Evolutionary conservation across 2,329 filamentous ascomycete genomes (phyloP).

Genomic region (Scedosporium minutisporum): DNA sequence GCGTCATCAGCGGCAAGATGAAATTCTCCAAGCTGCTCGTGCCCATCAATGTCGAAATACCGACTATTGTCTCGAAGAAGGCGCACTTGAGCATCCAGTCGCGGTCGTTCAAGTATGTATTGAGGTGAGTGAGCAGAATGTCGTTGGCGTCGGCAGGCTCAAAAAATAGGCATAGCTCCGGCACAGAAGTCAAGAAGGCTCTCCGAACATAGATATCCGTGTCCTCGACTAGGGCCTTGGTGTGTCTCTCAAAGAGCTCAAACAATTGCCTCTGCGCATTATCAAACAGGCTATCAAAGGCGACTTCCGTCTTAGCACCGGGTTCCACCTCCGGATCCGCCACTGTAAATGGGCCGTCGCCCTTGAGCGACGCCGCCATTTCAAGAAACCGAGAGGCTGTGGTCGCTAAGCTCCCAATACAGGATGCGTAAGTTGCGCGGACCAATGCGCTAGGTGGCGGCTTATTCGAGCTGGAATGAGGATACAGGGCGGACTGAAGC

Average conservation of each 20-base stretch:
- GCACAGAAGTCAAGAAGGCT: constrained; percentile 84
- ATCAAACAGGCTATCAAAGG: constrained; percentile 79
- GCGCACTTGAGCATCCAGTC: constrained; percentile 96
- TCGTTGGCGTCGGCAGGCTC: constrained; percentile 87
- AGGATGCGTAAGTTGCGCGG: constrained; percentile 85
- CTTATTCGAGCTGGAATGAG: constrained; percentile 14
- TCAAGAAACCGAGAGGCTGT: constrained; percentile 81
- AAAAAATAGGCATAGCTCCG: constrained; percentile 90
- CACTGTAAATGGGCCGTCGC: constrained; percentile 70
- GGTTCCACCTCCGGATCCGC: constrained; percentile 73
- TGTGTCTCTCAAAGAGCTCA: constrained; percentile 76
- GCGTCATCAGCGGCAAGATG: constrained; percentile 89
- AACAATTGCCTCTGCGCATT: constrained; percentile 75
- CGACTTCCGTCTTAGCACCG: constrained; percentile 53
- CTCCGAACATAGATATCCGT: constrained; percentile 74
- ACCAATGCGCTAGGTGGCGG: constrained; percentile 57
- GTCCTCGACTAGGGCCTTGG: constrained; percentile 83
- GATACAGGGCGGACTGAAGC: constrained; percentile 44
- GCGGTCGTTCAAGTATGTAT: constrained; percentile 91
- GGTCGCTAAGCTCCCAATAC: constrained; percentile 76
- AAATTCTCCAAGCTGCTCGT: constrained; percentile 88
- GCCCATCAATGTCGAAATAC: constrained; percentile 83
- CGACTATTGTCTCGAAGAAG: constrained; percentile 92
- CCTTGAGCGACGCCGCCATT: constrained; percentile 77
- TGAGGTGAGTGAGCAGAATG: constrained; percentile 89